Evolutionary conservation across 1,139 yeast genomes (phyloP).

Genomic region (Sugiyamaella pinicola): DNA sequence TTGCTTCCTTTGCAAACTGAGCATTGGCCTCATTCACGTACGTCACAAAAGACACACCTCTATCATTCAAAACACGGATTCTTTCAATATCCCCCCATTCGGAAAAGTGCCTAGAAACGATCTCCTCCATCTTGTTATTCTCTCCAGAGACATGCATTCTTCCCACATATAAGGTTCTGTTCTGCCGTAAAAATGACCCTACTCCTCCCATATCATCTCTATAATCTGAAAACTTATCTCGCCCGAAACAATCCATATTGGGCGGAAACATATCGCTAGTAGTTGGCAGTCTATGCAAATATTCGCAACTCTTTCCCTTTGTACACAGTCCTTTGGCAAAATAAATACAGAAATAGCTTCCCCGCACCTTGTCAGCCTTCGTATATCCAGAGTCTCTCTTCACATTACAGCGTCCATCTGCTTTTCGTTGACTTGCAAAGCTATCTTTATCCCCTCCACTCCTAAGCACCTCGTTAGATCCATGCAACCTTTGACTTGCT

Average conservation of each 20-base stretch:
- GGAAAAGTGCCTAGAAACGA: conserved; percentile 56
- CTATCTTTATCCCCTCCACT: conserved; percentile 47
- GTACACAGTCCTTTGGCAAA: conserved; percentile 90
- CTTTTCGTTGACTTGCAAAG: conserved; percentile 46
- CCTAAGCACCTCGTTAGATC: conserved; percentile 17
- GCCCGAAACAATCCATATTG: conserved; percentile 88
- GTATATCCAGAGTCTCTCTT: conserved; percentile 75
- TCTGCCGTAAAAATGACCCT: conserved; percentile 73
- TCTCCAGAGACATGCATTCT: conserved; percentile 48
- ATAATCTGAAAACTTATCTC: conserved; percentile 81
- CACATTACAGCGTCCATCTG: conserved; percentile 60
- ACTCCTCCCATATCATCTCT: conserved; percentile 95
- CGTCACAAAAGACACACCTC: conserved; percentile 80
- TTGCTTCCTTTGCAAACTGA: conserved; percentile 92
- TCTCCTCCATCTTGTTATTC: conserved; percentile 47
- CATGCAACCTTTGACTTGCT: not conserved
- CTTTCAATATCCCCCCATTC: conserved; percentile 81
- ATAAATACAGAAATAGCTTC: conserved; percentile 67
- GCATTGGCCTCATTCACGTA: conserved; percentile 71
- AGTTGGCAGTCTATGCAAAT: conserved; percentile 74
- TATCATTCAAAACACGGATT: conserved; percentile 57
- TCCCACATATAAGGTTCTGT: conserved; percentile 78
- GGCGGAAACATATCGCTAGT: conserved; percentile 53
- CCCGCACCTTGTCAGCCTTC: conserved; percentile 56
- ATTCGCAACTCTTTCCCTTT: conserved; percentile 73